Evolutionary conservation across 2,329 filamentous ascomycete species (phyloP), one percentile per base, ranked within the genome.

Genomic region (Botryosphaeria agaves): DNA sequence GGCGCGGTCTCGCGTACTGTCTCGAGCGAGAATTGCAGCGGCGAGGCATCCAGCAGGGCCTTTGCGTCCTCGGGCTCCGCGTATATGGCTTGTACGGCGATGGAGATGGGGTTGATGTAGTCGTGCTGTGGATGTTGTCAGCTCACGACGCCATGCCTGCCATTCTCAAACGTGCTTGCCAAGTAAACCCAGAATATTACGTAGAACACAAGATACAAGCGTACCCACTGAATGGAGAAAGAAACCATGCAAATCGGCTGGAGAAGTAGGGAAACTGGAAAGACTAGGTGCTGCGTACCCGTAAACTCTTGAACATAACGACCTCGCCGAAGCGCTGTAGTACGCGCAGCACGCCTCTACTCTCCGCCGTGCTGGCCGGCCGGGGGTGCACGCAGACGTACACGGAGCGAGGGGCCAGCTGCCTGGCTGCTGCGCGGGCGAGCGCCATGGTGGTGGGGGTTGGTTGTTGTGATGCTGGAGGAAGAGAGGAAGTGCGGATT

Each of bases 281-380:
- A n/a, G n/a, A n/a, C n/a, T n/a, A n/a, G n/a, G n/a, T n/a, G n/a
- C n/a, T 14, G 41, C 46, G 9, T 32, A 56, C 55, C 31, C 47
- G 52, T 25, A 65, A 49, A 38, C 52, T 53, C 38, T 56, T 56
- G 47, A 54, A 66, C 38, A 56, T 55, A 37, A 54, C 54, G 26
- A 67, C 48, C 30, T 63, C 57, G 23, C 62, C 62, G 37, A 61
- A 66, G 31, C 53, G 49, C 36, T 61, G 55, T 32, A 65, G 43
- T 31, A 65, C 44, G 21, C 56, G 53, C 25, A 62, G 44, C 24
- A 67, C 54, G 38, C 63, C 55, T 27, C 61, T 53, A 32, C 58
- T 62, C 33, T 66, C 61, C n/a, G 51, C 52, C 16, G 66, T 41
- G 37, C 56, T 58, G 15, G 56, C 47, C 1, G 59, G 59, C 1